Percentiles rank a stretch among this genome's conserved stretches.
phyloP scores from a whole-genome alignment of 2,329 filamentous ascomycete genomes.

The Penicillium sp. region DNA sequence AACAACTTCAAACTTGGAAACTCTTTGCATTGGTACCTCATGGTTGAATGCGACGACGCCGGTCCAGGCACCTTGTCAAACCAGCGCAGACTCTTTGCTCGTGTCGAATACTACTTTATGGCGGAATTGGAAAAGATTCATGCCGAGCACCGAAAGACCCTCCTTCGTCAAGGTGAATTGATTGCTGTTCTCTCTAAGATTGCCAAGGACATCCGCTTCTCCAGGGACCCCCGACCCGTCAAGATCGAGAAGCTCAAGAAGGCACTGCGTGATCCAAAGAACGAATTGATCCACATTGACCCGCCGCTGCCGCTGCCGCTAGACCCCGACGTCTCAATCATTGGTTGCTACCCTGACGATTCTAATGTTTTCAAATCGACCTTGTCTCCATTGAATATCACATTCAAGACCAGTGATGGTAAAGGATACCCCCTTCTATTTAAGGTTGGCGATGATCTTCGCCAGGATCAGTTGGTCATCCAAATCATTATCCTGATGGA shows the following conservation, averaged over 20 bases:
- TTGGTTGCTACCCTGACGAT: constrained; percentile 81
- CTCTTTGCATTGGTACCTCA: constrained; percentile 97
- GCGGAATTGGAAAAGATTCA: constrained; percentile 78
- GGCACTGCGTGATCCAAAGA: constrained; percentile 84
- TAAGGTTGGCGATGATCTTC: constrained; percentile 94
- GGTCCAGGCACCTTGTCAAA: constrained; percentile 75
- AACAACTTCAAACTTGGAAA: constrained; percentile 91
- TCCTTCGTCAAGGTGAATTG: constrained; percentile 87
- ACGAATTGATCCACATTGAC: constrained; percentile 82
- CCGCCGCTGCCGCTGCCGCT: constrained; percentile 86
- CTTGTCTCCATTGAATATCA: constrained; percentile 85
- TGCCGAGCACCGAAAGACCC: constrained; percentile 72
- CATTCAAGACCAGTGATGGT: constrained; percentile 80
- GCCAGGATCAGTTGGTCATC: constrained; percentile 96
- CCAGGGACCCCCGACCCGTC: constrained; percentile 75
- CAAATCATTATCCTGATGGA: constrained; percentile 99
- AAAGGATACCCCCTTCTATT: constrained; percentile 90
- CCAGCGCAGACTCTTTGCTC: constrained; percentile 85
- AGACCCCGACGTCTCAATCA: constrained; percentile 80
- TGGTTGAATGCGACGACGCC: constrained; percentile 91
- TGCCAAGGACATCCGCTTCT: constrained; percentile 83
- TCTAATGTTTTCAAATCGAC: constrained; percentile 95
- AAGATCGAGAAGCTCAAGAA: constrained; percentile 87
- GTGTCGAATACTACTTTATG: constrained; percentile 97
- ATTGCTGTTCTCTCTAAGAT: constrained; percentile 86